Base-by-base conservation (phyloP, 2,329 filamentous ascomycete genomes). In the Neospermospora avenae region DNA sequence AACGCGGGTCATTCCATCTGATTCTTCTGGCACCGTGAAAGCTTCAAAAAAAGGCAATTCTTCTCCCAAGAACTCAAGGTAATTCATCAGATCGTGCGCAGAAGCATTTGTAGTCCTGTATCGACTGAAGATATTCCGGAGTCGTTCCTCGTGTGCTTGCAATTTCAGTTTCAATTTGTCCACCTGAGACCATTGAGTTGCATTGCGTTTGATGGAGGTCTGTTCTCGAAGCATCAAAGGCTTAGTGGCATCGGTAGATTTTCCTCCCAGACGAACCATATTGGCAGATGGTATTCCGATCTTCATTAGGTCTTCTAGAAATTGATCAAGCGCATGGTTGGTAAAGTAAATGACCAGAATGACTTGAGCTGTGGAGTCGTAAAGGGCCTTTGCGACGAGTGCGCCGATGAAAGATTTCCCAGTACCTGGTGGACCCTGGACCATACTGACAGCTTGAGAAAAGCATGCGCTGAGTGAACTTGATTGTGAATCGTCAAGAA, bases 341-440 rank as follows among this genome's bases (percentile, higher is more conserved):
- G 87, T 91, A 59, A 84, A 91, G 25, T 82, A 85, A 1, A 89
- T 71, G 0, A 92, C 81, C 0, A 93, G 75, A 0, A 91, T 81
- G 0, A 71, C 81, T 28, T 81, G 75, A 0, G 65, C 20, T 0
- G 81, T 84, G 4, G 77, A 67, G 0, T 81, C 69, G 20, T 84
- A 73, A 0, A 92, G 68, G 0, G 77, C 71, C 55, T 85, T 85
- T 0, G 83, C 81, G 1, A 87, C 75, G 2, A 88, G 74, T 0
- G 87, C 84, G 0, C 89, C 89, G 2, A 90, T 81, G 63, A 90
- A 90, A 0, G 87, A 90, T 65, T 93, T 93, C 1, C 89, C 89
- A 0, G 88, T 92, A 71, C 65, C 88, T 65, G 89, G 89, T 1
- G 89, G 89, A 0, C 89, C 89, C 75, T 91, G 88, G 1, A 92